Conservation (phyloP, 768 basidiomycete genomes). For the Xerocomellus amylosporus region DNA sequence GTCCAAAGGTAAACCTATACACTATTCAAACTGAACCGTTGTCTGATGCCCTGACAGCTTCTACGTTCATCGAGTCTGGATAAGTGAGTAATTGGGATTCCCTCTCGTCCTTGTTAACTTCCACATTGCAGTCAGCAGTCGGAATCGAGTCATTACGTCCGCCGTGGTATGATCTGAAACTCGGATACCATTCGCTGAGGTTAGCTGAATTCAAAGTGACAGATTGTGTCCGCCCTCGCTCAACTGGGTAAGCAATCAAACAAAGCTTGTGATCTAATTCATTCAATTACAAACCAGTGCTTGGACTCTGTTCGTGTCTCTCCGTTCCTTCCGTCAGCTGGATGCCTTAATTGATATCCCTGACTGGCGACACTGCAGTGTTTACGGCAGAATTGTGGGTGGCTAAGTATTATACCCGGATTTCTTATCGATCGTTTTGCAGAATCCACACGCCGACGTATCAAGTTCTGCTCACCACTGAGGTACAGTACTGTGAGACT, state of each 20-base stretch:
- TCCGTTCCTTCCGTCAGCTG: not conserved
- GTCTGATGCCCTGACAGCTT: conserved; percentile 10
- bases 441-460: conserved; percentile 14
- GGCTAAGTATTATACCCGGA: no score
- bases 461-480: not conserved
- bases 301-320: conserved; percentile 16
- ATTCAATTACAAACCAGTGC: not conserved
- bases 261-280: not conserved
- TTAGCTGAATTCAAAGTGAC: not conserved
- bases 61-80: conserved; percentile 24
- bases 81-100: not conserved
- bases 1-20: conserved; percentile 18
- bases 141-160: conserved; percentile 12
- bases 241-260: conserved; percentile 13
- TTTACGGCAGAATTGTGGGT: conserved; percentile 6
- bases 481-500: conserved; percentile 2
- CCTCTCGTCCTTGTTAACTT: not conserved
- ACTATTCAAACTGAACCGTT: not conserved
- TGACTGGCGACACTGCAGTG: conserved; percentile 1
- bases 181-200: no score
- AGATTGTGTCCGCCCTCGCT: conserved; percentile 7
- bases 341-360: not conserved
- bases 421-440: not conserved
- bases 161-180: conserved; percentile 13
- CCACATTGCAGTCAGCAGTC: conserved; percentile 15